Evolutionary conservation across 2,329 filamentous ascomycete species (phyloP).

Genomic region (Cladophialophora psammophila): DNA sequence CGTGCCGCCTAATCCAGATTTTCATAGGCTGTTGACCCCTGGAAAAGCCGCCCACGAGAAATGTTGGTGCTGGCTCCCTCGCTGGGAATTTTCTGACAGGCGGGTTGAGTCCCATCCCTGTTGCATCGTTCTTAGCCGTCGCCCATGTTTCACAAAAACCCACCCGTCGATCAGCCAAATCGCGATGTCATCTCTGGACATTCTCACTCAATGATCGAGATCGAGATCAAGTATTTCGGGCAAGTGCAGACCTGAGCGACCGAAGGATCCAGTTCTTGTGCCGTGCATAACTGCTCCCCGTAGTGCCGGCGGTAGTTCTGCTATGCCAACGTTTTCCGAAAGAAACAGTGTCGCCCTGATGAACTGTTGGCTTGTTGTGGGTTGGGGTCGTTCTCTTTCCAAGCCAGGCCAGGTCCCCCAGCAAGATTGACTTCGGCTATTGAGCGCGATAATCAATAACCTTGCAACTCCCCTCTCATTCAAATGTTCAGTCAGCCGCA

Average conservation of each 20-base stretch:
- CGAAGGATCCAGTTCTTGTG: not conserved
- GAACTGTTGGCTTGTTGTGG: not conserved
- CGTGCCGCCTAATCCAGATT: not conserved
- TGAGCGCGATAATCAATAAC: not conserved
- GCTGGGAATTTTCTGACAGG: slow-evolving; percentile 8
- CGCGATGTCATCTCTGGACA: not conserved
- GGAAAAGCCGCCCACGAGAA: slow-evolving; percentile 6
- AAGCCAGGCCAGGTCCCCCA: slow-evolving; percentile 2
- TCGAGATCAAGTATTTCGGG: not conserved
- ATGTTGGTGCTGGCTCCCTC: not conserved
- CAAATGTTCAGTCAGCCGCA: not conserved
- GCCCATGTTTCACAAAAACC: slow-evolving; percentile 12
- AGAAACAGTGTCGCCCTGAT: not conserved
- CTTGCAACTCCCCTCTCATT: not conserved
- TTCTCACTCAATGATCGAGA: slow-evolving; percentile 1
- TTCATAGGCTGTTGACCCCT: not conserved
- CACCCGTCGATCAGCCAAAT: not conserved
- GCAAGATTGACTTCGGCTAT: not conserved
- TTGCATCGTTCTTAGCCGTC: slow-evolving; percentile 4
- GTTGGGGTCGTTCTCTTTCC: not conserved
- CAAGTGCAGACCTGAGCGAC: not conserved
- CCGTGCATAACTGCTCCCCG: not conserved
- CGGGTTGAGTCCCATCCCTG: not conserved
- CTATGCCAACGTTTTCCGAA: not conserved
- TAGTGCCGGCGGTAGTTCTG: not conserved